A percentile compares a stretch with the other conserved stretches of the same genome.
phyloP scores from a whole-genome alignment of 352 stramenopile genomes.

The Salisapilia sapeloensis region DNA sequence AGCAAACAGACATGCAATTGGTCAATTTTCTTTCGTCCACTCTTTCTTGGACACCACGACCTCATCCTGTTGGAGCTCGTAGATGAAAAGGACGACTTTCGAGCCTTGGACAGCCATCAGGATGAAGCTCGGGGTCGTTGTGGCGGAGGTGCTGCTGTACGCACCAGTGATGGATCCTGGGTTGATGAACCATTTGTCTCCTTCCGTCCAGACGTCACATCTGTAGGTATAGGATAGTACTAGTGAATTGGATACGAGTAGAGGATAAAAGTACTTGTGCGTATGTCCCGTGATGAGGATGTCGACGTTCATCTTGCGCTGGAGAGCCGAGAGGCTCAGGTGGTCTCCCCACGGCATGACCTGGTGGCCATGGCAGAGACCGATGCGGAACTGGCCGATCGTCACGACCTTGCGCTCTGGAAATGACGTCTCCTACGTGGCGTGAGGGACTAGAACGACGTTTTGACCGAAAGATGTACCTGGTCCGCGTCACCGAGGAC shows the following conservation, averaged over 20 bases:
- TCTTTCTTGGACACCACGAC: slow-evolving; percentile 83
- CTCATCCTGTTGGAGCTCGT: slow-evolving; percentile 80
- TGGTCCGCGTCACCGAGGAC: slow-evolving; percentile 92
- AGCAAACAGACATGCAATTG: slow-evolving; percentile 1
- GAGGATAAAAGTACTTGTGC: slow-evolving; percentile 54
- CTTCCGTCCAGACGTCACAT: slow-evolving; percentile 81
- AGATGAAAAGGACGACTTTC: slow-evolving; percentile 96
- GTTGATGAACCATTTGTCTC: slow-evolving; percentile 96
- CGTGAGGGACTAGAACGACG: background rate
- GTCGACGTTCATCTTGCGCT: slow-evolving; percentile 94
- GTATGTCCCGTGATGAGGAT: slow-evolving; percentile 94
- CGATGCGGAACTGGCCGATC: slow-evolving; percentile 94
- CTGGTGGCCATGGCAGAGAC: slow-evolving; percentile 96
- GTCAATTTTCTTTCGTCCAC: slow-evolving; percentile 55
- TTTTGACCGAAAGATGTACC: slow-evolving; percentile 11
- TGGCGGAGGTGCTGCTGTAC: slow-evolving; percentile 65
- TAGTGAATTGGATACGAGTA: background rate
- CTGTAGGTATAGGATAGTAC: slow-evolving; percentile 7
- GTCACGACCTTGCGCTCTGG: slow-evolving; percentile 91
- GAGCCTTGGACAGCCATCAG: slow-evolving; percentile 93
- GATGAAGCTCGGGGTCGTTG: slow-evolving; percentile 92
- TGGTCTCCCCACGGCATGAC: slow-evolving; percentile 85
- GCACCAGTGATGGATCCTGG: slow-evolving; percentile 94
- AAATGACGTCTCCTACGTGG: slow-evolving; percentile 49
- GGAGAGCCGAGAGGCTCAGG: slow-evolving; percentile 68